Evolutionary conservation across 1,139 yeast species (phyloP).

Genomic region (Debaryomyces sp.): DNA sequence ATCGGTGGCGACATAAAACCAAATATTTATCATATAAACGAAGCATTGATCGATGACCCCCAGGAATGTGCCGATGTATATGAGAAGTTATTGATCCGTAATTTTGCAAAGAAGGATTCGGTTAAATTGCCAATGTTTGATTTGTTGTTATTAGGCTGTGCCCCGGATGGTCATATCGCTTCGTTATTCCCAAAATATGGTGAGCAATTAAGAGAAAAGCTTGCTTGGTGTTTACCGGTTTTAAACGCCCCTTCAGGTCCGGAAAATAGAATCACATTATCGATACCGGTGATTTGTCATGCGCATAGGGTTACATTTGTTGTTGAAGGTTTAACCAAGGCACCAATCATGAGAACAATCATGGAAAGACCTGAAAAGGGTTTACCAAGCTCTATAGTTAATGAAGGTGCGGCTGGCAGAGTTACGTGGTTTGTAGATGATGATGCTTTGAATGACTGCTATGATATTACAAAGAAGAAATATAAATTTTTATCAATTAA

Average conservation of each 20-base stretch:
- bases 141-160: slow-evolving; percentile 87
- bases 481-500: slow-evolving; percentile 57
- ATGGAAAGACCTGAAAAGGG: slow-evolving; percentile 99
- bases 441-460: slow-evolving; percentile 86
- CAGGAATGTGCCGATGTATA: slow-evolving; percentile 94
- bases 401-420: slow-evolving; percentile 95
- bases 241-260: slow-evolving; percentile 94
- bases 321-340: slow-evolving; percentile 94
- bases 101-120: slow-evolving; percentile 95
- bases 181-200: slow-evolving; percentile 90
- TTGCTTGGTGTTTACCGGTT: slow-evolving; percentile 97
- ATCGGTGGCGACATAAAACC: slow-evolving; percentile 61
- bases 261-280: slow-evolving; percentile 80
- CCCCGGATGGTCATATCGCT: slow-evolving; percentile 98
- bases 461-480: slow-evolving; percentile 71
- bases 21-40: slow-evolving; percentile 80
- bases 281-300: slow-evolving; percentile 94
- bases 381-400: slow-evolving; percentile 89
- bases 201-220: slow-evolving; percentile 81
- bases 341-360: slow-evolving; percentile 87
- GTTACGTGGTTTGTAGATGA: slow-evolving; percentile 98
- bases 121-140: slow-evolving; percentile 96
- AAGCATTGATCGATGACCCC: slow-evolving; percentile 74
- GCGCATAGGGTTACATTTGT: slow-evolving; percentile 91
- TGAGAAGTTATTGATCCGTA: slow-evolving; percentile 80